Base-by-base conservation (phyloP, 2,329 filamentous ascomycete genomes). In the Fusarium praegraminearum region DNA sequence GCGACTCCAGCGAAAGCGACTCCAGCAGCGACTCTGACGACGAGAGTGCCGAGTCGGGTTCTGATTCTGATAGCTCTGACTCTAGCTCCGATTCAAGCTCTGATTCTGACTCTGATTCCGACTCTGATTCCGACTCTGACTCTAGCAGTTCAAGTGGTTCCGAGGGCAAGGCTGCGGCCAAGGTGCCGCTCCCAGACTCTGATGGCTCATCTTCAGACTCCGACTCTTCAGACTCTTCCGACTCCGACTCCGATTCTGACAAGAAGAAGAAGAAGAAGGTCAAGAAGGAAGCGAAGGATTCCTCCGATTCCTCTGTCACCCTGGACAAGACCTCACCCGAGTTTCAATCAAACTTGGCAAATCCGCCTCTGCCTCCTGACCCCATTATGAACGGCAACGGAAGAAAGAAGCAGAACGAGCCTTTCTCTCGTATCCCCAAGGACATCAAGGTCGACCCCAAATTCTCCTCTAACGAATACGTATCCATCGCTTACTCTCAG, bases 401-500 rank as follows among this genome's bases (percentile, higher is more conserved):
- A 22, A 78, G 77, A 63, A 87, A 86, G 81, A 82, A 85, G 81
- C 84, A 82, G 69, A 90, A 86, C 78, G 86, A 86, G 79, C 94
- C 87, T 71, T 98, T 92, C 83, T 97, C 88, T 66, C 93, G 90
- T 75, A 93, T 93, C 78, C 88, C 88, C 77, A 89, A 87, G 79
- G 87, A 90, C 78, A 87, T 88, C 73, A 82, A 83, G 67, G 91
- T 93, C 61, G 91, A 93, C 75, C 85, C 87, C 24, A 87, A 84
- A 75, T 90, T 94, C 73, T 78, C 89, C 4, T 94, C 91, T 73
- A 98, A 98, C 80, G 88, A 87, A 16, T 98, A 95, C 78, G 85
- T 93, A 13, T 85, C 90, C 24, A 93, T 98, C 78, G 90, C 92
- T 69, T 99, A 98, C 81, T 95, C 94, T 26, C 91, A 96, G 74